phyloP scores from a whole-genome alignment of 2,329 filamentous ascomycete species.

The Sporothrix euskadiensis region DNA sequence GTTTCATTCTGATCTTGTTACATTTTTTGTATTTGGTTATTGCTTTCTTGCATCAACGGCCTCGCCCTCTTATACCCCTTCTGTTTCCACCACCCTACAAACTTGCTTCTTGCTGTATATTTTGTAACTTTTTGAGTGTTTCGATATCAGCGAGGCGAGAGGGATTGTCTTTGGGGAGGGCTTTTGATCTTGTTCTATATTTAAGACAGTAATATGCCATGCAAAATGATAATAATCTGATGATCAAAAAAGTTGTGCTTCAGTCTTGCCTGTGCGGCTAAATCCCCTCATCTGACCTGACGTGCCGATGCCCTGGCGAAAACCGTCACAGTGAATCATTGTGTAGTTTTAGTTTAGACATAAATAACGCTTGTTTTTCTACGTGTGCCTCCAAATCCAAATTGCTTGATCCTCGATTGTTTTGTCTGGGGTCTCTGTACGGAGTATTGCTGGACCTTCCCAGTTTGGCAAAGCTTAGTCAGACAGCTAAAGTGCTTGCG shows the following conservation, averaged over 20 bases:
- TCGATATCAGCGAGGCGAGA: slow-evolving; percentile 6
- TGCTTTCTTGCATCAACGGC: slow-evolving; percentile 8
- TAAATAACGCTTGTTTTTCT: not conserved
- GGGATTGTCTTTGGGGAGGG: not conserved
- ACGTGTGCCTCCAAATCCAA: not conserved
- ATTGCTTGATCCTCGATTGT: not conserved
- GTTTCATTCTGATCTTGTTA: not conserved
- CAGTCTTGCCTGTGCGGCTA: not conserved
- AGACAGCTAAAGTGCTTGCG: not conserved
- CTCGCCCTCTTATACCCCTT: slow-evolving; percentile 2
- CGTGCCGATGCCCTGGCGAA: not conserved
- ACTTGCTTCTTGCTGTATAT: not conserved
- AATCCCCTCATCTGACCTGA: not conserved
- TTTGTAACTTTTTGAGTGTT: not conserved
- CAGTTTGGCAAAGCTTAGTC: slow-evolving; percentile 15
- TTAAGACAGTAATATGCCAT: not conserved
- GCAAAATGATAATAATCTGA: not conserved
- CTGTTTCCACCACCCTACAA: not conserved
- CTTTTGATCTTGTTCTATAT: slow-evolving; percentile 1
- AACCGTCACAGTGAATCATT: not conserved
- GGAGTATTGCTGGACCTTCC: not conserved
- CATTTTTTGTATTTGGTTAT: not conserved
- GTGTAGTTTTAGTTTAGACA: not conserved
- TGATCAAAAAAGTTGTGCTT: not conserved
- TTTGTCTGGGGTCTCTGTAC: not conserved